Percentiles rank a stretch among this genome's conserved stretches.
phyloP scores from a whole-genome alignment of 805 yeast species.

The Blastobotrys peoriensis region DNA sequence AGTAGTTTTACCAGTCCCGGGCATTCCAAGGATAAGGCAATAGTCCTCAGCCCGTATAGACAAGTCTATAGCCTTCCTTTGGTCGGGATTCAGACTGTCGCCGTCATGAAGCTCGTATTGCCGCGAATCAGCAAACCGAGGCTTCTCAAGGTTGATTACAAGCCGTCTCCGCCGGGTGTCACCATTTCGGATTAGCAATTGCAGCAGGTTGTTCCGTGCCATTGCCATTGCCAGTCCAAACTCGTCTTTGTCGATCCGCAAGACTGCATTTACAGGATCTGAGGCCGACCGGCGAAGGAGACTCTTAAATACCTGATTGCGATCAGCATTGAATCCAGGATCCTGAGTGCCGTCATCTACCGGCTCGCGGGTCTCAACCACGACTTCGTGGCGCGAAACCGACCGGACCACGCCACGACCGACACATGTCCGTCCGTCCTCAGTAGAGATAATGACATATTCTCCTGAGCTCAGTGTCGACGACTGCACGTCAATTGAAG shows the following conservation, averaged over 20 bases:
- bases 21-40: slow-evolving; percentile 88
- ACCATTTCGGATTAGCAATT: slow-evolving; percentile 52
- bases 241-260: slow-evolving; percentile 76
- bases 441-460: slow-evolving; percentile 70
- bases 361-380: slow-evolving; percentile 49
- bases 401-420: slow-evolving; percentile 53
- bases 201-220: slow-evolving; percentile 70
- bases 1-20: slow-evolving; percentile 96
- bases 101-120: slow-evolving; percentile 11
- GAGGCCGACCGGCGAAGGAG: slow-evolving; percentile 29
- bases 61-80: slow-evolving; percentile 57
- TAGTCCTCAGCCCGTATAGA: slow-evolving; percentile 67
- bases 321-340: slow-evolving; percentile 37
- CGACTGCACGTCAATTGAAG: slow-evolving; percentile 12
- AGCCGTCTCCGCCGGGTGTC: slow-evolving; percentile 36
- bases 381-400: slow-evolving; percentile 39
- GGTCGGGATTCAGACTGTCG: slow-evolving; percentile 59
- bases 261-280: slow-evolving; percentile 26
- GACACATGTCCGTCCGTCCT: slow-evolving; percentile 67
- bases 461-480: slow-evolving; percentile 56
- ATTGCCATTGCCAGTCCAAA: slow-evolving; percentile 66
- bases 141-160: slow-evolving; percentile 50
- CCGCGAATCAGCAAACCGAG: slow-evolving; percentile 32
- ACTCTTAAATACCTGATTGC: slow-evolving; percentile 48
- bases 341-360: slow-evolving; percentile 39